Percentiles rank a stretch among this genome's conserved stretches.
Evolutionary conservation across 2,329 filamentous ascomycete genomes (phyloP).

Genomic region (Fusarium dlaminii): DNA sequence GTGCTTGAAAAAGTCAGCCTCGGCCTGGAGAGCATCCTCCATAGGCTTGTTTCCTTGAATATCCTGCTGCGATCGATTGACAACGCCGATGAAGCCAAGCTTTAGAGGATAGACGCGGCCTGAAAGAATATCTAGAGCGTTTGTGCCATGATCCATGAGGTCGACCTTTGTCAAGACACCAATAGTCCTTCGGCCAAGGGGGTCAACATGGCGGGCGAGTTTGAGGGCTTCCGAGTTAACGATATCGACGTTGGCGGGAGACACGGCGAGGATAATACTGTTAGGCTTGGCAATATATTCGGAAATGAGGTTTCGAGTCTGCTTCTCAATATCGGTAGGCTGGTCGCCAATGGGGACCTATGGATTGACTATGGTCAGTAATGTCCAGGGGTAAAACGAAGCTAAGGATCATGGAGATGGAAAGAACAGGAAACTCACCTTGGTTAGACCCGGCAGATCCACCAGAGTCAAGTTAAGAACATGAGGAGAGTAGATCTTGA

Average conservation of each 20-base stretch:
- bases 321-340: conserved; percentile 97
- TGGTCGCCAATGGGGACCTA: conserved; percentile 97
- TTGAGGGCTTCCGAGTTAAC: conserved; percentile 98
- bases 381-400: conserved; percentile 21
- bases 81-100: conserved; percentile 96
- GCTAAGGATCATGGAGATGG: conserved; percentile 15
- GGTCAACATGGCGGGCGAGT: conserved; percentile 95
- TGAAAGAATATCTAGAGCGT: conserved; percentile 96
- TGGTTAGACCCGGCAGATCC: conserved; percentile 94
- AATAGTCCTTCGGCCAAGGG: conserved; percentile 92
- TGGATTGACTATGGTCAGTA: conserved; percentile 26
- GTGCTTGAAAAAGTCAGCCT: conserved; percentile 95
- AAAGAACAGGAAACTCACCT: conserved; percentile 62
- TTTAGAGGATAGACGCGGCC: conserved; percentile 96
- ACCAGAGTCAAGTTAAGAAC: conserved; percentile 96
- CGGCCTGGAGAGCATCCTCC: conserved; percentile 86
- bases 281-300: conserved; percentile 99
- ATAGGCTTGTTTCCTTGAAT: conserved; percentile 97
- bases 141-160: conserved; percentile 98
- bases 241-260: conserved; percentile 96
- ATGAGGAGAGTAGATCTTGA: conserved; percentile 97
- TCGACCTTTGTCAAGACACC: conserved; percentile 97
- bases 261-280: conserved; percentile 96
- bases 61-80: conserved; percentile 98
- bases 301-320: conserved; percentile 93